Percentiles rank a stretch among this genome's conserved stretches.
These are phyloP conservation scores for Clitoria ternatea DNA, from an alignment of 306 rosid genomes.

Conservation along the genomic window DNA sequence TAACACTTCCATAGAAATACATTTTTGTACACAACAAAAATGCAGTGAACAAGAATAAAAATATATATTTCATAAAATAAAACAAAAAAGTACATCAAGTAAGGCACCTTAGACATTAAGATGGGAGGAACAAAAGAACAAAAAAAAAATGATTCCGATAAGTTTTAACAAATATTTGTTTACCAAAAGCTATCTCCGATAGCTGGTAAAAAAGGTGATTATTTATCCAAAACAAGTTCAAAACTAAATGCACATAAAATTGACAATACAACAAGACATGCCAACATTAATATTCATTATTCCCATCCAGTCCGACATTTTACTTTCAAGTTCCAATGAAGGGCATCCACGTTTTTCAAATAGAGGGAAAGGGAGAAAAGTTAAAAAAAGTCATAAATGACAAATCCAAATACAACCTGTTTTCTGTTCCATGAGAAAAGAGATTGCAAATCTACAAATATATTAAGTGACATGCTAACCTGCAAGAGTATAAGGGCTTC, in stretches of 20 bases:
- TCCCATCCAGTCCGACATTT: not conserved
- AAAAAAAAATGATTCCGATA: not conserved
- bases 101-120: not conserved
- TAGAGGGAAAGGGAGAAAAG: not conserved
- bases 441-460: conserved; percentile 87
- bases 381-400: not conserved
- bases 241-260: not conserved
- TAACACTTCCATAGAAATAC: not conserved
- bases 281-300: not conserved
- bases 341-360: conserved; percentile 2
- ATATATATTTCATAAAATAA: not conserved
- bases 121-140: not conserved
- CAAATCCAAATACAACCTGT: conserved; percentile 57
- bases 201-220: not conserved
- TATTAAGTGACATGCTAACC: conserved; percentile 83
- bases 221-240: too few relatives aligned
- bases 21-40: not conserved
- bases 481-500: conserved; percentile 37
- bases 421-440: conserved; percentile 97
- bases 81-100: not conserved
- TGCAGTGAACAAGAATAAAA: not conserved
- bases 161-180: not conserved
- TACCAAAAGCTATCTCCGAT: not conserved
- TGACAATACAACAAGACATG: not conserved
- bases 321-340: not conserved